phyloP scores from a whole-genome alignment of 2,329 filamentous ascomycete species.

The Trichoderma atroviride region DNA sequence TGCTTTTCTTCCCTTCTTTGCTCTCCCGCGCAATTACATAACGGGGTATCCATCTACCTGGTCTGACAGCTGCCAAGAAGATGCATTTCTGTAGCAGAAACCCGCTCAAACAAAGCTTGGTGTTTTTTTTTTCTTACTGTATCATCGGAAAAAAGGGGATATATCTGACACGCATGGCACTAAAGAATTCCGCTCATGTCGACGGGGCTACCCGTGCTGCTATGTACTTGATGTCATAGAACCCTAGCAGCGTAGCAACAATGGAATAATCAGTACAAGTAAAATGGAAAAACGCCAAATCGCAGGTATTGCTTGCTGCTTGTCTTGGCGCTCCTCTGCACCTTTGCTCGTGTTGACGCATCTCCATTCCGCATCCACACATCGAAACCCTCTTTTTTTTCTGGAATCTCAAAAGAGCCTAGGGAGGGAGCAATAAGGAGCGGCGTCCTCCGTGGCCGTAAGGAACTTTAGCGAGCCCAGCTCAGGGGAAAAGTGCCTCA shows the following conservation, averaged over 20 bases:
- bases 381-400: not conserved
- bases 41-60: not conserved
- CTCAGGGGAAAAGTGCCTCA: constrained; percentile 6
- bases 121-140: not conserved
- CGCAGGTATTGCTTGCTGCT: not conserved
- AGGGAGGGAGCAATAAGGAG: not conserved
- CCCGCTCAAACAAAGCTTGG: not conserved
- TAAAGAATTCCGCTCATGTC: not conserved
- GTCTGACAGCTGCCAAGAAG: not conserved
- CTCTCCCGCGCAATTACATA: constrained; percentile 1
- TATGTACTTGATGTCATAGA: not conserved
- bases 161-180: not conserved
- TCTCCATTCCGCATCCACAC: not conserved
- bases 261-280: not conserved
- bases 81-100: not conserved
- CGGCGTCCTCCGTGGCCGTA: constrained; percentile 10
- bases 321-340: not conserved
- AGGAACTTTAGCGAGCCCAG: not conserved
- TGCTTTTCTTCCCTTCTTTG: not conserved
- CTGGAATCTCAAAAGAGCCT: not conserved
- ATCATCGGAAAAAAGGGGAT: not conserved
- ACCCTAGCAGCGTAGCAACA: not conserved
- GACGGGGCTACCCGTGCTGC: not conserved
- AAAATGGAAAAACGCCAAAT: not conserved
- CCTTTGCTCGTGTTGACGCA: not conserved